A percentile compares a stretch with the other conserved stretches of the same genome.
phyloP scores from a whole-genome alignment of 768 basidiomycete species.

The Mycena venus region DNA sequence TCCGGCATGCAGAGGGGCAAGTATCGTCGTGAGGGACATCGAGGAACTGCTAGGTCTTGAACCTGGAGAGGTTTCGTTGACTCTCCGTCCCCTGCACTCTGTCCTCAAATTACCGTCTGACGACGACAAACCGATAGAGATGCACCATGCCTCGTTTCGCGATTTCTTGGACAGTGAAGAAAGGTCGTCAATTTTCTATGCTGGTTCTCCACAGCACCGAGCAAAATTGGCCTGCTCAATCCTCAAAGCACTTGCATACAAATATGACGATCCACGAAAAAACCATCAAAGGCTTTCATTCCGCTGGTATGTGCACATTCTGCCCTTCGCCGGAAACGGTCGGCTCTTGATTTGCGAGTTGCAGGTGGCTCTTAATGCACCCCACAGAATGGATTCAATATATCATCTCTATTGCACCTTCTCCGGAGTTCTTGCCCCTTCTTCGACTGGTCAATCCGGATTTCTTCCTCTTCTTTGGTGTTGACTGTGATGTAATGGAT shows the following conservation, averaged over 20 bases:
- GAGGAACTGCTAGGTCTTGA: background rate
- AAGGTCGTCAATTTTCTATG: background rate
- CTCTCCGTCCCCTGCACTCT: background rate
- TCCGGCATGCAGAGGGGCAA: too few relatives aligned
- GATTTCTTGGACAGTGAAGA: background rate
- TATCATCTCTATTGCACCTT: background rate
- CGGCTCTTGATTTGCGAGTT: background rate
- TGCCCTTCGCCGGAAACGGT: background rate
- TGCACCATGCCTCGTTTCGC: background rate
- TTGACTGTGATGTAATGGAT: background rate
- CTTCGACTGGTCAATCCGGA: background rate
- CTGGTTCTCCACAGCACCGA: background rate
- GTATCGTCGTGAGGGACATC: background rate
- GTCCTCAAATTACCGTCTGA: background rate
- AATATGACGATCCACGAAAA: background rate
- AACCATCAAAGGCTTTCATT: background rate
- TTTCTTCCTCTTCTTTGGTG: background rate
- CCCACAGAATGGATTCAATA: background rate
- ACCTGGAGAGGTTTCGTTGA: background rate
- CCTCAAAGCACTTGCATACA: background rate
- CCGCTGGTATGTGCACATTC: background rate
- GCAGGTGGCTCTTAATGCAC: too few relatives aligned
- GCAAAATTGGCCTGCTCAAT: background rate
- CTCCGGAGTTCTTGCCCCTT: background rate
- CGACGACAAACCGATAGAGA: background rate